These are phyloP conservation scores for Penicillium sp. DNA, from an alignment of 2,329 filamentous ascomycete genomes.

Conservation along the genomic window DNA sequence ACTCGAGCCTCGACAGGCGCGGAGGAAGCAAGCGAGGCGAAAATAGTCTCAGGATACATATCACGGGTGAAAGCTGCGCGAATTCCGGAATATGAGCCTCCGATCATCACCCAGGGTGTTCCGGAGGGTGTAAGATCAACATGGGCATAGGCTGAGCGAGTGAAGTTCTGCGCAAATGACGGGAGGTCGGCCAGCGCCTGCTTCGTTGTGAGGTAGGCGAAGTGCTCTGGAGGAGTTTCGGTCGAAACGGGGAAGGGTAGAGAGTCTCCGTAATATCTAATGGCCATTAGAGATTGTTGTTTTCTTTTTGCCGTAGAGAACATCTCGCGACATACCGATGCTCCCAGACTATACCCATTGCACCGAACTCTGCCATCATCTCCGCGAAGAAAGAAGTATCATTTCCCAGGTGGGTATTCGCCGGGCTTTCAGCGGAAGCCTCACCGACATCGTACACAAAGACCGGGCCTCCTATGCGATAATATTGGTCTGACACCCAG, in stretches of 20 bases:
- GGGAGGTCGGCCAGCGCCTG: constrained; percentile 52
- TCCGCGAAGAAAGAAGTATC: constrained; percentile 34
- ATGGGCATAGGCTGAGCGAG: constrained; percentile 32
- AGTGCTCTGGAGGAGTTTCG: constrained; percentile 44
- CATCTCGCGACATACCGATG: constrained; percentile 41
- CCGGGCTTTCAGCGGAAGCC: constrained; percentile 44
- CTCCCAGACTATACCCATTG: constrained; percentile 47
- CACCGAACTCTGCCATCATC: constrained; percentile 41
- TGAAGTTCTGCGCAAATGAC: constrained; percentile 49
- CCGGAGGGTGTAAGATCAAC: constrained; percentile 44
- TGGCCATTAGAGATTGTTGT: constrained; percentile 10
- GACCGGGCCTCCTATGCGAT: constrained; percentile 60
- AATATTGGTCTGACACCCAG: constrained; percentile 59
- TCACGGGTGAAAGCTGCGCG: constrained; percentile 50
- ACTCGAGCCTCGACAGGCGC: constrained; percentile 52
- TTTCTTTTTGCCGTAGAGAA: too few species aligned
- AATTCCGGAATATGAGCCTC: constrained; percentile 52
- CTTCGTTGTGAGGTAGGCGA: constrained; percentile 47
- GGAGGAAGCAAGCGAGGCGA: constrained; percentile 46
- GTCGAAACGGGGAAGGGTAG: constrained; percentile 41
- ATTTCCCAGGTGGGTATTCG: constrained; percentile 40
- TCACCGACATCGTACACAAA: constrained; percentile 56
- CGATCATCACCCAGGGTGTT: constrained; percentile 53
- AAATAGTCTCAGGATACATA: constrained; percentile 47
- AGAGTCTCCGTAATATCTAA: constrained; percentile 49